Evolutionary conservation across 169 alveolate genomes (phyloP), one percentile per base, ranked within the genome.

Genomic region (Cryptosporidium tyzzeri): DNA sequence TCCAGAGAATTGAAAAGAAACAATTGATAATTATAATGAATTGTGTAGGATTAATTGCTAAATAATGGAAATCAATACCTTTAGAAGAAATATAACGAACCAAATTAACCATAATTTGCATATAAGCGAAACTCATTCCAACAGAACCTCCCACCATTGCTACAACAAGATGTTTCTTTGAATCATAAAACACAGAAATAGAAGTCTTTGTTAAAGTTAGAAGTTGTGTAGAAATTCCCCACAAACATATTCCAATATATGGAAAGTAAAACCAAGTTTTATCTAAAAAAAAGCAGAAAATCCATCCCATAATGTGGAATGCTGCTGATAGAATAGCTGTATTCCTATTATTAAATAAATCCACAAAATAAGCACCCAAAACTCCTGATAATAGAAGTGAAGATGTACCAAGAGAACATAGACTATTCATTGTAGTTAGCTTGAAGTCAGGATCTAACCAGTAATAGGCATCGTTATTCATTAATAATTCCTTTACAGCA

Each of bases 61-160:
- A 33, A 50, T 48, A 29, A 51, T 51, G 23, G 1, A 51, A 18
- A 59, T 12, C 51, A 3, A 37, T 14, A 2, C 59, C 70, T 62
- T 16, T 37, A 1, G 39, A 37, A n/a, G 89, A 59, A 39, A 80
- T 26, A 39, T 48, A 45, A 3, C 74, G 26, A 41, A 65, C 75
- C 5, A 80, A 3, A 45, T 48, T 62, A 10, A 62, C 89, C 62
- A 80, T 80, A 26, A 65, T 41, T 80, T 80, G 89, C 73, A 65
- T 80, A 50, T 80, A 80, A 31, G 75, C 75, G 41, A 80, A 80
- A 39, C 69, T 80, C 75, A 80, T 59, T 4, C 80, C 89, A 6
- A 80, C 68, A 2, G 89, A 80, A 3, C 89, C 89, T n/a, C 89
- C 89, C 55, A 80, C 67, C 69, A 80, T 62, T 5, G 89, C 89